Evolutionary conservation across 176 grass and related monocot genomes (phyloP), one percentile per base, ranked within the genome.

Genomic region (Musa troglodytarum): DNA sequence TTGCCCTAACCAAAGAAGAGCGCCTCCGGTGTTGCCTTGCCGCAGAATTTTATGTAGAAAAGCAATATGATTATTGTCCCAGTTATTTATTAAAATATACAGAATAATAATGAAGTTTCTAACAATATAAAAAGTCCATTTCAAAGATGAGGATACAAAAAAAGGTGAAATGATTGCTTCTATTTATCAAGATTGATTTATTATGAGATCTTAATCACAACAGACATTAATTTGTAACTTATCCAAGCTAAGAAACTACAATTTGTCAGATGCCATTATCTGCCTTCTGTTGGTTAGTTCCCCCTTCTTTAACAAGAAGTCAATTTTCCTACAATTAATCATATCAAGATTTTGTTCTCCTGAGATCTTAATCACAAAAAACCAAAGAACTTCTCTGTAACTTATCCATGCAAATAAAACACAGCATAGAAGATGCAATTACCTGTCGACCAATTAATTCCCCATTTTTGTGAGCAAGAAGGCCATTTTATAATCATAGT

Each of bases 401-500:
- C 65, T 65, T 25, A 65, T 50, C 20, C 49, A 72, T 15, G 55
- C 9, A 22, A 53, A 49, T 8, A 20, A 12, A 50, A 20, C 9
- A 23, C 9, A 17, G 2, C 52, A 25, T 17, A 65, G 11, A 16
- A 65, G 19, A 69, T 68, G 50, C 24, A 50, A 54, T 85, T 81
- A 91, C 95, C 84, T 98, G 84, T 19, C 67, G 87, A 82, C 88
- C 95, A 54, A 98, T 87, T 11, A 98, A 84, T 57, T 89, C 53
- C 5, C 94, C 94, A 19, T 84, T 87, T 82, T 98, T 91, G 79
- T 98, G 84, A 26, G 94, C 94, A 52, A 93, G 88, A 53, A 98
- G 84, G 3, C 94, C 94, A 14, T 98, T 98, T 51, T 98, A 82
- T 91, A 93, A 71, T 93, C 95, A 50, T 98, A 94, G 50, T 93